A percentile compares a stretch with the other conserved stretches of the same genome.
Evolutionary conservation across 768 basidiomycete species (phyloP).

Genomic region (Arthromyces matolae): DNA sequence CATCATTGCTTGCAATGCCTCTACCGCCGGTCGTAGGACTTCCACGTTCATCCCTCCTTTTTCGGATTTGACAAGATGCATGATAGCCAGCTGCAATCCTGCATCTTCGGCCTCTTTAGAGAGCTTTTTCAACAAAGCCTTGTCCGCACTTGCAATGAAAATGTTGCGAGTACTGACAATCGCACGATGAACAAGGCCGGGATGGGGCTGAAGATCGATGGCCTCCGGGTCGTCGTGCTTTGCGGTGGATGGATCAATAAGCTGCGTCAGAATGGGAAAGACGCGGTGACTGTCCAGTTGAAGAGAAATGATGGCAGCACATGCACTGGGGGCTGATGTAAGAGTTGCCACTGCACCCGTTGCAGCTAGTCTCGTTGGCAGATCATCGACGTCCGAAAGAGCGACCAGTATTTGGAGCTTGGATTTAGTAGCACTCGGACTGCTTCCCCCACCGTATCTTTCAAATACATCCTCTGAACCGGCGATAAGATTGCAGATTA

Average conservation of each 20-base stretch:
- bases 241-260: slow-evolving; percentile 56
- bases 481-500: slow-evolving; percentile 86
- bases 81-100: slow-evolving; percentile 53
- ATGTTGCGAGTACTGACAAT: slow-evolving; percentile 73
- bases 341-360: slow-evolving; percentile 86
- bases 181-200: slow-evolving; percentile 74
- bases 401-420: slow-evolving; percentile 82
- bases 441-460: slow-evolving; percentile 54
- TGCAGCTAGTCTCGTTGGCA: slow-evolving; percentile 83
- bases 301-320: slow-evolving; percentile 56
- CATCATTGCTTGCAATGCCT: slow-evolving; percentile 41
- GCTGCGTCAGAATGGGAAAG: slow-evolving; percentile 60
- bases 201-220: slow-evolving; percentile 35
- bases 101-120: slow-evolving; percentile 47
- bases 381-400: slow-evolving; percentile 82
- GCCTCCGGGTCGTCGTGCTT: slow-evolving; percentile 29
- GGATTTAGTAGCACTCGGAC: slow-evolving; percentile 39
- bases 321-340: slow-evolving; percentile 57
- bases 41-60: slow-evolving; percentile 28
- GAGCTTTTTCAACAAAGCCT: slow-evolving; percentile 37
- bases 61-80: slow-evolving; percentile 42
- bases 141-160: slow-evolving; percentile 40
- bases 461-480: slow-evolving; percentile 76
- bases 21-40: slow-evolving; percentile 46
- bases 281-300: slow-evolving; percentile 63